These are phyloP conservation scores for Beauveria rudraprayagi DNA, from an alignment of 2,329 filamentous ascomycete species.

Conservation along the genomic window DNA sequence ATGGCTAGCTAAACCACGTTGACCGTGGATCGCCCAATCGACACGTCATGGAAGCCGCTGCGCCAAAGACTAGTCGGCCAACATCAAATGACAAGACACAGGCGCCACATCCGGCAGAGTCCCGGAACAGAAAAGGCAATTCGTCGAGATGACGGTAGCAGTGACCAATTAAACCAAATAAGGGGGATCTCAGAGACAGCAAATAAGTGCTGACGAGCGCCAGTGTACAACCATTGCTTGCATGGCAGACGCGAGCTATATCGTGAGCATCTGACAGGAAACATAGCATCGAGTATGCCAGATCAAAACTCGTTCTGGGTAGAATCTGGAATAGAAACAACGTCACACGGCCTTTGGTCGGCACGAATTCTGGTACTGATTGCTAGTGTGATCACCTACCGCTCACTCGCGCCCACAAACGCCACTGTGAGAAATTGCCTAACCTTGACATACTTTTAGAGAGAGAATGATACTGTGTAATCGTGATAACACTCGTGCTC, in stretches of 20 bases:
- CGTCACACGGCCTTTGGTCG: too few species aligned
- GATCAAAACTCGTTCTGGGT: background rate
- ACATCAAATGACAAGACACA: background rate
- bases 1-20: background rate
- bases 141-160: background rate
- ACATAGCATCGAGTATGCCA: background rate
- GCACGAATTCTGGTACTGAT: too few species aligned
- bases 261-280: background rate
- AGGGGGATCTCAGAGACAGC: background rate
- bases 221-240: background rate
- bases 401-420: too few species aligned
- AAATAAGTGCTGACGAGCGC: background rate
- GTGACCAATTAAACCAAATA: background rate
- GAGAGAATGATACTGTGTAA: too few species aligned
- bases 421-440: too few species aligned
- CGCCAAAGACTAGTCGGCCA: background rate
- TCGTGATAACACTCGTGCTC: too few species aligned
- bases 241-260: background rate
- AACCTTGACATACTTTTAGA: too few species aligned
- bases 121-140: background rate
- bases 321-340: too few species aligned
- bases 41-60: background rate
- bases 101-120: too few species aligned
- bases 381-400: too few species aligned
- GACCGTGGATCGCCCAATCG: conserved; percentile 1